A percentile compares a stretch with the other conserved stretches of the same genome.
phyloP scores from a whole-genome alignment of 148 eudicot species.

The Nepenthes mirabilis region DNA sequence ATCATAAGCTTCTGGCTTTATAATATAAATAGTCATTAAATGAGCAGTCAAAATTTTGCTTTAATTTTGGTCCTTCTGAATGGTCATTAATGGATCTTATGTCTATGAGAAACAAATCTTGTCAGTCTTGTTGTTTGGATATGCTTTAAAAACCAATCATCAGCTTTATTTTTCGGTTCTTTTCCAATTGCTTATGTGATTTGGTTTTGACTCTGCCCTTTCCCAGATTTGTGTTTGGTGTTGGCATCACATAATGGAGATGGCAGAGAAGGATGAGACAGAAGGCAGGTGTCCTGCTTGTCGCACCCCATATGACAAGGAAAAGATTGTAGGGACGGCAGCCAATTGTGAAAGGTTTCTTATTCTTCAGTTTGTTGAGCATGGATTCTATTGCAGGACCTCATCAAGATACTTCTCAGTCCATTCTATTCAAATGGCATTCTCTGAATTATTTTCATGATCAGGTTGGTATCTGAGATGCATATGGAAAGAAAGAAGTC shows the following conservation, averaged over 20 bases:
- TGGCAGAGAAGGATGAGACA: conserved; percentile 92
- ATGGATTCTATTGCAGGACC: neutral
- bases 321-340: conserved; percentile 71
- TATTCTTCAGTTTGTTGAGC: neutral
- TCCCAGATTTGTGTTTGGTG: conserved; percentile 98
- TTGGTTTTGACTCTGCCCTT: neutral
- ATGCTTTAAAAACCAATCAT: too few relatives aligned
- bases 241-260: conserved; percentile 97
- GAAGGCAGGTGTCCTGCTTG: conserved; percentile 98
- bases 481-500: conserved; percentile 66
- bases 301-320: conserved; percentile 86
- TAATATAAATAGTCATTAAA: too few relatives aligned
- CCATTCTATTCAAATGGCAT: neutral
- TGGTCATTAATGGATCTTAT: too few relatives aligned
- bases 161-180: neutral
- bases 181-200: neutral
- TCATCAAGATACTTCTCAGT: neutral
- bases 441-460: neutral
- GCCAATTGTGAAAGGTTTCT: conserved; percentile 68
- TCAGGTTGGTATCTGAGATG: conserved; percentile 67
- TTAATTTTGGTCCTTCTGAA: too few relatives aligned
- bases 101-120: too few relatives aligned
- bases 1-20: too few relatives aligned
- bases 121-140: too few relatives aligned
- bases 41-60: too few relatives aligned